Evolutionary conservation across 345 rosid genomes (phyloP).

Genomic region (Zanthoxylum bungeanum): DNA sequence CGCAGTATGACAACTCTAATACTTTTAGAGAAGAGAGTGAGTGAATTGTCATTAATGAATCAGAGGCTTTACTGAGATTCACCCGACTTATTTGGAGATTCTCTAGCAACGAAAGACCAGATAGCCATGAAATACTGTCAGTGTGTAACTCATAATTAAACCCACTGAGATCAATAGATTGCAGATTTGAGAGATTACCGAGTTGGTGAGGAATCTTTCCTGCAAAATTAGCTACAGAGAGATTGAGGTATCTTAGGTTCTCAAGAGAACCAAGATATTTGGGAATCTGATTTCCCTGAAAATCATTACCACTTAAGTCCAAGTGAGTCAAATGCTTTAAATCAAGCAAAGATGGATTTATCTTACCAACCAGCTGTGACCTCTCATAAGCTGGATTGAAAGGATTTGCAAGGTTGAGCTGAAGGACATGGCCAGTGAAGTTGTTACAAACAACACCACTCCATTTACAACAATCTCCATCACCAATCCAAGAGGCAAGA

Average conservation of each 20-base stretch:
- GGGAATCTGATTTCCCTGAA: background rate
- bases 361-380: background rate
- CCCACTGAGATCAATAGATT: background rate
- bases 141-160: background rate
- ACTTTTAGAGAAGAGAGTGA: background rate
- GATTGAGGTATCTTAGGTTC: constrained; percentile 1
- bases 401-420: background rate
- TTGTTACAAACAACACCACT: background rate
- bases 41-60: background rate
- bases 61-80: background rate
- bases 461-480: background rate
- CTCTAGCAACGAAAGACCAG: background rate
- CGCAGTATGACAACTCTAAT: background rate
- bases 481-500: background rate
- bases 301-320: background rate
- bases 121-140: background rate
- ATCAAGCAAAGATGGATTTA: background rate
- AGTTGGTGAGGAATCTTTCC: background rate
- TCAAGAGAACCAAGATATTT: background rate
- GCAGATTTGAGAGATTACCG: background rate
- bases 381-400: background rate
- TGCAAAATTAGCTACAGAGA: background rate
- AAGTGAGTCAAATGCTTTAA: background rate
- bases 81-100: background rate
- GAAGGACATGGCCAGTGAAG: background rate